Evolutionary conservation across 2,329 filamentous ascomycete species (phyloP), one percentile per base, ranked within the genome.

Genomic region (Hypoxylon rubiginosum): DNA sequence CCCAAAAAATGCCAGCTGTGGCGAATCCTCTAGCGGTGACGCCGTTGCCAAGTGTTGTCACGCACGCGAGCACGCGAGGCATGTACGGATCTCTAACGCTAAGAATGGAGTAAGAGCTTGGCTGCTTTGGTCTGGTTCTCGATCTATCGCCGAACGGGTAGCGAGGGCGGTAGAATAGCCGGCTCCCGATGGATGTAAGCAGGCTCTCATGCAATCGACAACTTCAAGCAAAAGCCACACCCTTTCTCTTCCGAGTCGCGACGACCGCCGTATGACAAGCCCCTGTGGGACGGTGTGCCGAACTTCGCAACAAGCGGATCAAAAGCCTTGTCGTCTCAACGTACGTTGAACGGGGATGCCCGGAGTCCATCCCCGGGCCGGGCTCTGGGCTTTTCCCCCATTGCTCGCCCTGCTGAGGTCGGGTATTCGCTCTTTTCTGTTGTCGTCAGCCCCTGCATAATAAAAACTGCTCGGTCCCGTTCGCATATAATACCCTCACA

Each of bases 21-120:
- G 55, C 64, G 51, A 59, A 51, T 50, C 24, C 34, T 65, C 32
- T 58, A 41, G 58, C 64, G 64, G 67, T 67, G 64, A 63, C 59
- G 49, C 58, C 64, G 58, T 60, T 63, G 52, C 62, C 62, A 65
- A 67, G n/a, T 55, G 52, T 32, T 50, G 30, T 56, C 28, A 19
- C 50, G 46, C 52, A 58, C 17, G n/a, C 39, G n/a, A 21, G 8
- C 39, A 21, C 39, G n/a, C 39, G 39, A 39, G 39, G 17, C 39
- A 21, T 6, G 39, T 43, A 43, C 15, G 50, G 15, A 54, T 54
- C 28, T 55, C 32, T 50, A 50, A 53, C 49, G 8, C 36, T 32
- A 39, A 24, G 34, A 52, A 54, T 3, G 19, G 21, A 54, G 51
- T 39, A 60, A 63, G 36, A 19, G 30, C 53, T 55, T 52, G 39